A percentile compares a stretch with the other conserved stretches of the same genome.
These are phyloP conservation scores for Eucalyptus brandiana DNA, from an alignment of 345 rosid genomes.

Conservation along the genomic window DNA sequence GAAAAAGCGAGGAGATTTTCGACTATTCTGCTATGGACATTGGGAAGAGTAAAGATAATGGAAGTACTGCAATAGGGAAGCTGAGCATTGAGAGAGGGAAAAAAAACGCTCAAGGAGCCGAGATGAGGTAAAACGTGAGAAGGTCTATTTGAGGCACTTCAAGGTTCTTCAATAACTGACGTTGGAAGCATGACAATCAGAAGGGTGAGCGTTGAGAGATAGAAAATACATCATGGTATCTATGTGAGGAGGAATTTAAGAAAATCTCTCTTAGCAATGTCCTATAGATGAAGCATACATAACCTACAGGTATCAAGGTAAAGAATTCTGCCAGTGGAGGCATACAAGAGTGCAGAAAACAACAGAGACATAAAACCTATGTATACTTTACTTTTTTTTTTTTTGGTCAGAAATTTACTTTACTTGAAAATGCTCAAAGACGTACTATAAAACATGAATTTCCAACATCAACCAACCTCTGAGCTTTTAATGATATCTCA, in stretches of 20 bases:
- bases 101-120: background rate
- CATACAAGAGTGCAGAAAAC: background rate
- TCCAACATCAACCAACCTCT: background rate
- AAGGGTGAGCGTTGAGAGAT: background rate
- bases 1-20: background rate
- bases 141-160: background rate
- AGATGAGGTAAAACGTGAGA: background rate
- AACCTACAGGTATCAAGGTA: background rate
- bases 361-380: background rate
- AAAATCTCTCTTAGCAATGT: background rate
- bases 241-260: background rate
- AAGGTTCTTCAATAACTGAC: background rate
- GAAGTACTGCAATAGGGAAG: background rate
- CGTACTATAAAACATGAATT: background rate
- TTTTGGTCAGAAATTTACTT: background rate
- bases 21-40: background rate
- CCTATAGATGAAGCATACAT: background rate
- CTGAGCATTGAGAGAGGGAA: background rate
- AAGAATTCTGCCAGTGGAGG: background rate
- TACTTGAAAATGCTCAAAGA: background rate
- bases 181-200: background rate
- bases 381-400: background rate
- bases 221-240: background rate
- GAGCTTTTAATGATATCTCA: background rate
- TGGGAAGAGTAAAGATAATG: background rate